Evolutionary conservation across 2,329 filamentous ascomycete genomes (phyloP).

Genomic region (Alternaria arbusti): DNA sequence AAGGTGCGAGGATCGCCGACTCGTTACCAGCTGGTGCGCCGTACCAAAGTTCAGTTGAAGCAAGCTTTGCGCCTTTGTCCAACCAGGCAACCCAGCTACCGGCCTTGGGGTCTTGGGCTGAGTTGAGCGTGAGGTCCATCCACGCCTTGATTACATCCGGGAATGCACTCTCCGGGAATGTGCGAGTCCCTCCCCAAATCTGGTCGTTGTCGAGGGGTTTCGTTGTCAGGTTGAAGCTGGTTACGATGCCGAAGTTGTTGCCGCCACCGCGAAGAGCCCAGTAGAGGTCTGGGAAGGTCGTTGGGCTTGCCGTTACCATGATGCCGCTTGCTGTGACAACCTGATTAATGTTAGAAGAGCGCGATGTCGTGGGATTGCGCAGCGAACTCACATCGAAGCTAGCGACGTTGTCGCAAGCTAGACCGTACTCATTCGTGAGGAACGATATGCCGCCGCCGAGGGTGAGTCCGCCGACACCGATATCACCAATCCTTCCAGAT

Average conservation of each 20-base stretch:
- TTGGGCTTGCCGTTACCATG: constrained; percentile 15
- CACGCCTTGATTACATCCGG: constrained; percentile 20
- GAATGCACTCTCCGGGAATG: constrained; percentile 13
- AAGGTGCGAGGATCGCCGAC: not conserved
- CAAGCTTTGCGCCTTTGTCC: constrained; percentile 5
- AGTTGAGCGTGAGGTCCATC: constrained; percentile 7
- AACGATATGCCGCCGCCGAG: constrained; percentile 35
- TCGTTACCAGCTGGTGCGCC: constrained; percentile 15
- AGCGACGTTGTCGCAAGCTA: constrained; percentile 26
- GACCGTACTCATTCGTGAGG: constrained; percentile 22
- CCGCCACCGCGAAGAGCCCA: constrained; percentile 39
- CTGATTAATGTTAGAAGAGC: not conserved
- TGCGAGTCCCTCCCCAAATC: constrained; percentile 19
- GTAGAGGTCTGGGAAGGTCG: constrained; percentile 30
- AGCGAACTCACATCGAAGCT: constrained; percentile 17
- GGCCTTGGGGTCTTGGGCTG: constrained; percentile 28
- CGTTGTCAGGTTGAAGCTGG: constrained; percentile 20
- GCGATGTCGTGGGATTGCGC: accelerated
- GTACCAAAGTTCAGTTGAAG: constrained; percentile 23
- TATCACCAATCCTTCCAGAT: constrained; percentile 37
- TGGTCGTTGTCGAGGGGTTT: constrained; percentile 15
- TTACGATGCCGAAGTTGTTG: constrained; percentile 34
- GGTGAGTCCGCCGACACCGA: constrained; percentile 43
- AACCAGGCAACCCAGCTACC: constrained; percentile 36
- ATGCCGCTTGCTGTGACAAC: constrained; percentile 46